These are phyloP conservation scores for Groenewaldozyma auringiensis DNA, from an alignment of 1,139 yeast species.

Conservation along the genomic window DNA sequence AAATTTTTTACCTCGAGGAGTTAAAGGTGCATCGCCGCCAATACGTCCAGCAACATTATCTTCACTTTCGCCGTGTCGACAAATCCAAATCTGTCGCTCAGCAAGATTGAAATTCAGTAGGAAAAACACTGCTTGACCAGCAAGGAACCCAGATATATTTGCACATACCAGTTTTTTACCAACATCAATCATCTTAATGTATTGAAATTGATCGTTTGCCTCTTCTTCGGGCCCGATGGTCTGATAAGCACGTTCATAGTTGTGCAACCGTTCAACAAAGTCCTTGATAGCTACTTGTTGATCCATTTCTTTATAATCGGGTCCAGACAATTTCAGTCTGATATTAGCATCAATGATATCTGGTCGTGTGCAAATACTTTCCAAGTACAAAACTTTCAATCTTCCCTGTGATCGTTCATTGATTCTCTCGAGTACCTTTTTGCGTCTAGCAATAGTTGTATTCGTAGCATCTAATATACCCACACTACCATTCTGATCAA, in stretches of 20 bases:
- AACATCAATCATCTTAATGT: slow-evolving; percentile 91
- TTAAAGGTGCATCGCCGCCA: slow-evolving; percentile 86
- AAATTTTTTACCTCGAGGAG: slow-evolving; percentile 70
- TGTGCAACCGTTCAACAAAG: slow-evolving; percentile 70
- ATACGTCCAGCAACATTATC: slow-evolving; percentile 79
- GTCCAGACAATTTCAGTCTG: slow-evolving; percentile 79
- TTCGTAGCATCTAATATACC: slow-evolving; percentile 96
- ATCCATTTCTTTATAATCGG: slow-evolving; percentile 85
- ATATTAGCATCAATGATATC: slow-evolving; percentile 74
- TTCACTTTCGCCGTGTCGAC: slow-evolving; percentile 87
- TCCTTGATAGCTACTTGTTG: slow-evolving; percentile 72
- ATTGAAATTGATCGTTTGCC: slow-evolving; percentile 57
- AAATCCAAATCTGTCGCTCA: slow-evolving; percentile 90
- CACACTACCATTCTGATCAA: slow-evolving; percentile 78
- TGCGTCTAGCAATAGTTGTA: slow-evolving; percentile 69
- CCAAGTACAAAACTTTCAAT: slow-evolving; percentile 75
- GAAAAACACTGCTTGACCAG: slow-evolving; percentile 90
- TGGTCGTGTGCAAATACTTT: slow-evolving; percentile 78
- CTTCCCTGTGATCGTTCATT: slow-evolving; percentile 64
- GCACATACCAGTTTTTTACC: slow-evolving; percentile 90
- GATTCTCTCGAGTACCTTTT: slow-evolving; percentile 59
- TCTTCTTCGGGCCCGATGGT: slow-evolving; percentile 68
- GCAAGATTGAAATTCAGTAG: slow-evolving; percentile 81
- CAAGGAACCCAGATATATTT: slow-evolving; percentile 83
- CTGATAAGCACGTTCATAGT: slow-evolving; percentile 86